Conservation (phyloP, 306 rosid species). For the Citrullus mucosospermus region DNA sequence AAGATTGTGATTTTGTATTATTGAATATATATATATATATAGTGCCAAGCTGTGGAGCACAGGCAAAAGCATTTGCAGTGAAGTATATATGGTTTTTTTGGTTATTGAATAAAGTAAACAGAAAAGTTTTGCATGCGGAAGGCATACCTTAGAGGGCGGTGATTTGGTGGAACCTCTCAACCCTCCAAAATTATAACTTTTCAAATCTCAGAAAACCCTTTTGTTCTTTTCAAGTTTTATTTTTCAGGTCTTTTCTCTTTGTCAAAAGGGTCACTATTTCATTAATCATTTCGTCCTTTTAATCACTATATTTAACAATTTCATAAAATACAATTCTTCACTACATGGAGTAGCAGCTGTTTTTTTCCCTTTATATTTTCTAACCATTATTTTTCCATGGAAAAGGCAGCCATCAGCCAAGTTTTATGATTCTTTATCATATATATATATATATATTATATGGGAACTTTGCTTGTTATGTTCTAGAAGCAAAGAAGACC, state of each 20-base stretch:
- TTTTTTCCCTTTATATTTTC: not conserved
- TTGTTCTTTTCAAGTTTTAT: not conserved
- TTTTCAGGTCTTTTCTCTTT: not conserved
- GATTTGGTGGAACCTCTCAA: not conserved
- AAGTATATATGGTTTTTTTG: not conserved
- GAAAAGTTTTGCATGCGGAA: not conserved
- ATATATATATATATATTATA: too few relatives aligned
- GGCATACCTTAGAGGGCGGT: not conserved
- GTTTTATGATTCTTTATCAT: not conserved
- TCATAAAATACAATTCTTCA: not conserved
- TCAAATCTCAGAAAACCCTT: not conserved
- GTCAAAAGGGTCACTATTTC: not conserved
- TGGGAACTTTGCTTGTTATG: too few relatives aligned
- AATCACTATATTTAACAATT: not conserved
- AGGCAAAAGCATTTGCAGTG: not conserved
- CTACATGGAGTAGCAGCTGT: not conserved
- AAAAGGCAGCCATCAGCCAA: not conserved
- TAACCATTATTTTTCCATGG: not conserved
- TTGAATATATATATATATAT: not conserved
- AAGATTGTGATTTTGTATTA: not conserved
- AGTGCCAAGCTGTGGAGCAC: conserved; percentile 2
- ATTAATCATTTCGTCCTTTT: not conserved
- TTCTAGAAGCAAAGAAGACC: not conserved
- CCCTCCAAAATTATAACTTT: not conserved
- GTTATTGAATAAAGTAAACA: not conserved